Base-by-base conservation (phyloP, 1,139 yeast genomes). In the Geotrichum fermentans region DNA sequence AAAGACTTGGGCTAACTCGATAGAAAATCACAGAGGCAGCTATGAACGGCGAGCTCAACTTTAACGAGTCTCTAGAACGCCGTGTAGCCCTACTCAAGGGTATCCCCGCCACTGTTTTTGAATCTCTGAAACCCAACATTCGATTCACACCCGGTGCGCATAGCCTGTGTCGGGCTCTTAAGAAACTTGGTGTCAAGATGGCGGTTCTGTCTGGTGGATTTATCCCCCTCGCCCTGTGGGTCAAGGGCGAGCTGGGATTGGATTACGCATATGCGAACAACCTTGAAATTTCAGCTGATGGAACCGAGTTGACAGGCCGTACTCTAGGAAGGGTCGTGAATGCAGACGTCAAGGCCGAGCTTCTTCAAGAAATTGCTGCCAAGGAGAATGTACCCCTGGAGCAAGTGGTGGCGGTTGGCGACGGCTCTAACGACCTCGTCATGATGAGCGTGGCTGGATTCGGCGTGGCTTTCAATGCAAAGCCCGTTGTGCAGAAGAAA, bases 381-480 rank as follows among this genome's bases (percentile, higher is more conserved):
- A 75, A 75, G 49, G 88, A 86, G 56, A 67, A 68, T 3, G 74
- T 90, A 29, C 79, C 78, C 24, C 70, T 83, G 3, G 68, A 66
- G 38, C 64, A 74, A 16, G 67, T 61, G 0, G 83, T 87, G 44
- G 97, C 97, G 36, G 87, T 94, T 34, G 99, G 99, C 28, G 98
- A 94, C 64, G 98, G 98, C 29, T 96, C 97, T 22, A 94, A 94
- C 61, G 99, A 94, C 67, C 73, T 94, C 63, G 78, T 79, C 39
- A 95, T 95, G 90, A 92, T 94, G 97, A 77, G 73, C 2, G 79
- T 70, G 17, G 97, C 96, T 1, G 97, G 98, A 0, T 86, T 81
- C 65, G 98, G 98, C 17, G 75, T 94, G 52, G 98, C 98, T 0
- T 94, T 96, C 94, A 85, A 89, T 64, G 98, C 98, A 16, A 94